These are phyloP conservation scores for Monosporascus sp. DNA, from an alignment of 2,329 filamentous ascomycete genomes.

Conservation along the genomic window DNA sequence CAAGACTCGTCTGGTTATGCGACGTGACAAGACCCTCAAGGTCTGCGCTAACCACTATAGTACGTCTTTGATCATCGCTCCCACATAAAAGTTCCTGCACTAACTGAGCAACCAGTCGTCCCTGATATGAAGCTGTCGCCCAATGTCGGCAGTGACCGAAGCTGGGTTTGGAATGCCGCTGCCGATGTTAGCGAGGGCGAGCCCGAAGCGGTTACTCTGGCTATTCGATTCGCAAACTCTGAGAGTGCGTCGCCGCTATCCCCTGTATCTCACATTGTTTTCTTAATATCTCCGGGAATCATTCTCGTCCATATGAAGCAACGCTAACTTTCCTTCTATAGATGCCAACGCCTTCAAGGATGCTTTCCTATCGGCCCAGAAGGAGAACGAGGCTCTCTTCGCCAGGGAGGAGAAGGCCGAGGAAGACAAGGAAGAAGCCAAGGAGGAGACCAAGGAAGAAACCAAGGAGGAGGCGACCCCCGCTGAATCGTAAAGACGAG, in stretches of 20 bases:
- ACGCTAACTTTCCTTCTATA: conserved; percentile 35
- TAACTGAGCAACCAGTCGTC: conserved; percentile 57
- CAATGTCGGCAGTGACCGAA: conserved; percentile 96
- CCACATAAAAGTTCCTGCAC: conserved; percentile 3
- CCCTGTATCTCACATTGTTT: background rate
- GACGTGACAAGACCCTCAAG: conserved; percentile 99
- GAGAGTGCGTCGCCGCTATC: conserved; percentile 66
- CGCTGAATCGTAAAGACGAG: conserved; percentile 2
- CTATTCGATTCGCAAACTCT: conserved; percentile 95
- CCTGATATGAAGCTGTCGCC: conserved; percentile 98
- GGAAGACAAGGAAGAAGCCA: conserved; percentile 21
- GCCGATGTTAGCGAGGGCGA: conserved; percentile 98
- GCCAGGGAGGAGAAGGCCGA: conserved; percentile 36
- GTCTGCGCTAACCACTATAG: conserved; percentile 99
- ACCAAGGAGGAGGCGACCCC: conserved; percentile 7
- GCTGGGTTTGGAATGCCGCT: conserved; percentile 98
- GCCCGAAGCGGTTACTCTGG: conserved; percentile 90
- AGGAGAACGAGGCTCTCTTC: conserved; percentile 90
- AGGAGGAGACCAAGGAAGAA: conserved; percentile 19
- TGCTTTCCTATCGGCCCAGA: conserved; percentile 91
- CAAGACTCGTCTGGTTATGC: conserved; percentile 97
- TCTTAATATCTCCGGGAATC: background rate
- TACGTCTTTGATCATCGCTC: conserved; percentile 43
- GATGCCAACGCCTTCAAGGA: conserved; percentile 98
- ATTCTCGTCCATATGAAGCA: background rate